Evolutionary conservation across 371 early-diverging fungal genomes (phyloP).

Genomic region (Paraphysoderma sedebokerense): DNA sequence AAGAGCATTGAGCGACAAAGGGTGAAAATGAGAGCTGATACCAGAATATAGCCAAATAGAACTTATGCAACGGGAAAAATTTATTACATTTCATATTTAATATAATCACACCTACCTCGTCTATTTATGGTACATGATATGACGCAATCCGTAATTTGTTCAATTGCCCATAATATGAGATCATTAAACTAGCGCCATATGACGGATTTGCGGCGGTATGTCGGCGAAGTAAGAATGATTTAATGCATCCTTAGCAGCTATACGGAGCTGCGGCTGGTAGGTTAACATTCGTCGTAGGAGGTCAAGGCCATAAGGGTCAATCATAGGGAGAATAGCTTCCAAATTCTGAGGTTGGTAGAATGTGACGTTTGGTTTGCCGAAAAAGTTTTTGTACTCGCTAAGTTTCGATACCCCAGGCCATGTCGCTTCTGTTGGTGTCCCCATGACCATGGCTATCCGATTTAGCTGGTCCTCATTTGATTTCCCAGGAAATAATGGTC

Average conservation of each 20-base stretch:
- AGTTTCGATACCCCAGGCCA: constrained; percentile 77
- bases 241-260: constrained; percentile 71
- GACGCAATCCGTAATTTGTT: too few relatives aligned
- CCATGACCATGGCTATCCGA: constrained; percentile 73
- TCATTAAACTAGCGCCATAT: too few relatives aligned
- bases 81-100: too few relatives aligned
- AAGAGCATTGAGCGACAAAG: too few relatives aligned
- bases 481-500: constrained; percentile 91
- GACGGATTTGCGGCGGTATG: constrained; percentile 5
- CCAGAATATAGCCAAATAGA: too few relatives aligned
- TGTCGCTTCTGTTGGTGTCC: constrained; percentile 68
- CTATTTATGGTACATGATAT: too few relatives aligned
- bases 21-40: too few relatives aligned
- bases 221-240: constrained; percentile 68
- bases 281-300: constrained; percentile 57
- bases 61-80: too few relatives aligned
- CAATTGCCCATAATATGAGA: too few relatives aligned
- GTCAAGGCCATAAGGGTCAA: constrained; percentile 57
- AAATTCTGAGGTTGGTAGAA: constrained; percentile 48
- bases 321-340: constrained; percentile 48
- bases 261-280: constrained; percentile 65
- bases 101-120: too few relatives aligned
- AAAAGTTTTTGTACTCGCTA: constrained; percentile 87
- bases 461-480: constrained; percentile 78
- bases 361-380: constrained; percentile 51